Evolutionary conservation across 129 eudicot species (phyloP), one percentile per base, ranked within the genome.

Genomic region (Chrysanthemum seticuspe): DNA sequence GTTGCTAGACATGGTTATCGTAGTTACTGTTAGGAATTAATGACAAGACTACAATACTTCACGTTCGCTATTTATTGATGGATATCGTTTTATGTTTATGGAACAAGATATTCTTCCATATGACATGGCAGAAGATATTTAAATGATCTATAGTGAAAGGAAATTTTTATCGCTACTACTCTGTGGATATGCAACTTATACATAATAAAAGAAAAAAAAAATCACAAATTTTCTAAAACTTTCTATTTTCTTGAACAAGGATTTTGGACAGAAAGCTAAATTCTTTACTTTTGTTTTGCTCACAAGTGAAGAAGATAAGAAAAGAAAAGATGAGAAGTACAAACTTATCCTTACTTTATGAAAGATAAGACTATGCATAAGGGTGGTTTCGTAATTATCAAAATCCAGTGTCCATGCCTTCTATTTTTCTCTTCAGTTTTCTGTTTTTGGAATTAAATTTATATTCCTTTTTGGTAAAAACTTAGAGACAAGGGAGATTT

Each of bases 281-380:
- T 77, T 77, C 76, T 65, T 62, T 77, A 50, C 81, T 77, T 70
- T 62, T 61, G 23, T 58, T 14, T 5, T 59, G 60, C 52, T 68
- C 31, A 19, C 10, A 49, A 68, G 70, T 31, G 16, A 44, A 74
- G 75, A 76, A 55, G 79, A 58, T 47, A 55, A 57, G 65, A 48
- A 12, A 31, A 40, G 58, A 44, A 57, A 48, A 47, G 75, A 45
- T 13, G 57, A 58, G 31, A 45, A 68, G 62, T 60, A 27, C 52
- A 8, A 64, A 45, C n/a, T 45, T 72, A 56, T 57, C 16, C 40
- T 48, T 13, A 27, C 62, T 72, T 54, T 71, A 71, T 54, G 62
- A 48, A 78, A 56, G 74, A 72, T 48, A 65, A 65, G 52, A 27
- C 56, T 65, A n/a, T 65, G 40, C 47, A 47, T 60, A 53, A 45